Percentiles rank a stretch among this genome's conserved stretches.
phyloP scores from a whole-genome alignment of 768 basidiomycete genomes.

The Calocera viscosa region DNA sequence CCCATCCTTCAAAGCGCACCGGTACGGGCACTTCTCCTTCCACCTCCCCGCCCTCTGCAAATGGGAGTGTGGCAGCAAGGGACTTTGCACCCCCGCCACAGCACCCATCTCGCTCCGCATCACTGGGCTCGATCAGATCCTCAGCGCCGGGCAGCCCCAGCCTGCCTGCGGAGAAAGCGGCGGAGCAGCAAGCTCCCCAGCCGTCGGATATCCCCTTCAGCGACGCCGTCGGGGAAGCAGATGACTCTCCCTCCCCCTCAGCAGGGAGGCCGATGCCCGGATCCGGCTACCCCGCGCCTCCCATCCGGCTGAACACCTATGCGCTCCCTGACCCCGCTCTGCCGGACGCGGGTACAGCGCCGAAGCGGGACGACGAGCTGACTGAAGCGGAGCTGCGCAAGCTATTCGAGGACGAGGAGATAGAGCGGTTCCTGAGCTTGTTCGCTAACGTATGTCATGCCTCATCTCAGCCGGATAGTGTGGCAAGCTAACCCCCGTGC shows the following conservation, averaged over 20 bases:
- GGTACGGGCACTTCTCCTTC: too few relatives aligned
- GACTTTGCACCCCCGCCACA: neutral
- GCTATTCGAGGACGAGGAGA: slow-evolving; percentile 52
- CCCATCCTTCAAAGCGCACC: too few relatives aligned
- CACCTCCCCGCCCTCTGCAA: too few relatives aligned
- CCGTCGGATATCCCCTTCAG: too few relatives aligned
- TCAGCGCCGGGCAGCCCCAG: neutral
- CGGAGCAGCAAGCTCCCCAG: too few relatives aligned
- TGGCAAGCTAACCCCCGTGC: slow-evolving; percentile 35
- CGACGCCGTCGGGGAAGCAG: too few relatives aligned
- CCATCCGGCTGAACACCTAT: too few relatives aligned
- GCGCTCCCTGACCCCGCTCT: too few relatives aligned
- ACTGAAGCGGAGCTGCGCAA: slow-evolving; percentile 35
- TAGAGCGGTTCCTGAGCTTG: slow-evolving; percentile 45
- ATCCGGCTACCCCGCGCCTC: too few relatives aligned
- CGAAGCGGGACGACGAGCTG: neutral
- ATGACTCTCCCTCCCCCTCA: too few relatives aligned
- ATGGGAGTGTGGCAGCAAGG: neutral
- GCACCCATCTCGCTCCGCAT: neutral
- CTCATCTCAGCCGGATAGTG: neutral
- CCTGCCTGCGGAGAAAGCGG: neutral
- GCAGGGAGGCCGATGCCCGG: too few relatives aligned
- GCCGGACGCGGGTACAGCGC: neutral
- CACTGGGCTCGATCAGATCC: neutral
- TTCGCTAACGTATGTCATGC: slow-evolving; percentile 44